Evolutionary conservation across 108 stramenopile genomes (phyloP), one percentile per base, ranked within the genome.

Genomic region (Cylindrotheca closterium): DNA sequence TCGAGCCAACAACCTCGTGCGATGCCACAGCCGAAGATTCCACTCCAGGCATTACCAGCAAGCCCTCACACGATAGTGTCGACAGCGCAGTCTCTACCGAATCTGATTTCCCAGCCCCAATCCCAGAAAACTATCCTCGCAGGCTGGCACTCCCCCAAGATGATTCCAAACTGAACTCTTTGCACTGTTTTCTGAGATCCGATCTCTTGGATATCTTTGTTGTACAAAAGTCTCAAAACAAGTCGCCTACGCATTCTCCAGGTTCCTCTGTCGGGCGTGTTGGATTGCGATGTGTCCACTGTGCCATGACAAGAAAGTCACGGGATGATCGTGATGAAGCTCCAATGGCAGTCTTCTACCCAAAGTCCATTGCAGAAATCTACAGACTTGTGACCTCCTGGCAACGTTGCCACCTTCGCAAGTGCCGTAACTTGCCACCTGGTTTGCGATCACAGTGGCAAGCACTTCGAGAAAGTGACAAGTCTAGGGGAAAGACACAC

Each of bases 361-460:
- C 91, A 7, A 81, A 83, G n/a, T 74, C 84, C 7, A 78, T 87
- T 45, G 73, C 73, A 25, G 84, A 88, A 30, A 86, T 93, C 21
- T 93, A 93, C 45, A 75, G 92, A n/a, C 67, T 87, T 18, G 83
- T 93, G 8, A 90, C 86, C 30, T 83, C 83, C 19, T 89, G 88
- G 92, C 85, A 89, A 57, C 73, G 88, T 8, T 89, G 86, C 55
- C 92, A 93, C 60, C 81, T 93, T 60, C 68, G 81, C 42, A 75
- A 74, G 29, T 93, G 92, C 60, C 72, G 71, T 0, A 80, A 86
- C 52, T 58, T 93, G 23, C 92, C 92, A 29, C 77, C 70, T 18
- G 75, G 74, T 1, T 66, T 89, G 48, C 85, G 88, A 47, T 32
- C 67, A 15, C 64, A 78, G 48, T 76, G 85, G 61, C 73, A 79